phyloP scores from a whole-genome alignment of 805 yeast species.

The Candida nitratophila region DNA sequence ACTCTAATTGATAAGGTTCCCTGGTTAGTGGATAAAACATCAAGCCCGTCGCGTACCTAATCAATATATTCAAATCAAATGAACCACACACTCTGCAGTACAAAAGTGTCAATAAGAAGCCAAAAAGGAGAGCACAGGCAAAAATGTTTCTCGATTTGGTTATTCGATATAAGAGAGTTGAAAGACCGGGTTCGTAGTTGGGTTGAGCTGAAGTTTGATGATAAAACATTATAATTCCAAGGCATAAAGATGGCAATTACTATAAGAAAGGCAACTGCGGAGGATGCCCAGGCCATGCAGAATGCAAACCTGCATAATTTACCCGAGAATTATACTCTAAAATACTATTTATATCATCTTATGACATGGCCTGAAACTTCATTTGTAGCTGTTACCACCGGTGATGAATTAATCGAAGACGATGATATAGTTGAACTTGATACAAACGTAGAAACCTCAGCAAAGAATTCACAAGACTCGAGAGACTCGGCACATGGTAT shows the following conservation, averaged over 20 bases:
- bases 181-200: too few relatives aligned
- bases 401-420: conserved; percentile 29
- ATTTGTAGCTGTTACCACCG: conserved; percentile 84
- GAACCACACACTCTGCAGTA: not conserved
- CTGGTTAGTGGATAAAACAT: too few relatives aligned
- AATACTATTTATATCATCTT: conserved; percentile 90
- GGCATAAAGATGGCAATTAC: conserved; percentile 82
- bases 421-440: conserved; percentile 8
- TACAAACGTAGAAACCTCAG: not conserved
- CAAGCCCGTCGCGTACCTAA: too few relatives aligned
- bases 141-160: too few relatives aligned
- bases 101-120: too few relatives aligned
- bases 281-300: conserved; percentile 91
- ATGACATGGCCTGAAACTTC: conserved; percentile 97
- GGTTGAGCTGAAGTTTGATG: too few relatives aligned
- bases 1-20: too few relatives aligned
- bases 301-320: conserved; percentile 86
- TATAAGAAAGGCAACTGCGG: conserved; percentile 79
- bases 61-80: too few relatives aligned
- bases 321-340: conserved; percentile 90
- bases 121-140: too few relatives aligned
- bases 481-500: conserved; percentile 16
- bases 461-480: conserved; percentile 5
- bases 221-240: too few relatives aligned
- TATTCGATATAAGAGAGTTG: too few relatives aligned